Percentiles rank a stretch among this genome's conserved stretches.
Conservation (phyloP, 2,329 filamentous ascomycete species). For the Talaromyces sp. region DNA sequence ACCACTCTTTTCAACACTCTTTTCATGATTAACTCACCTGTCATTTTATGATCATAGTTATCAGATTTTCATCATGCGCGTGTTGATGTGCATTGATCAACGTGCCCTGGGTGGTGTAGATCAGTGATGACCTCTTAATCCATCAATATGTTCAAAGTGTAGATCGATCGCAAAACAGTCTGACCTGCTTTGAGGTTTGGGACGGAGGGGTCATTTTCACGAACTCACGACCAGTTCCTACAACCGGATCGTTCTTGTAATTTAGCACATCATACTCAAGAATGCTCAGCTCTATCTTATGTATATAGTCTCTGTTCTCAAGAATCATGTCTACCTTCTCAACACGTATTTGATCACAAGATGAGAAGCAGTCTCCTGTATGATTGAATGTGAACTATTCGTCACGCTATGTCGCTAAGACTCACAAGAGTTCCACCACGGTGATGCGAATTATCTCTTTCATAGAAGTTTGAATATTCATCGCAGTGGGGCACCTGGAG, state of each 20-base stretch:
- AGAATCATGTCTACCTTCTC: not conserved
- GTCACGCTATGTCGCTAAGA: not conserved
- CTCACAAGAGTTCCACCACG: not conserved
- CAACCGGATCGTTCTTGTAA: not conserved
- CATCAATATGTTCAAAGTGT: not conserved
- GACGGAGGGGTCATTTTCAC: not conserved
- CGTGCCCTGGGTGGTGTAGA: not conserved
- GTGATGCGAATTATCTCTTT: not conserved
- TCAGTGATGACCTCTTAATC: not conserved
- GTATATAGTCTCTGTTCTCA: not conserved
- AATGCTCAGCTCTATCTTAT: not conserved
- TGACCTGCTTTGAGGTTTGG: not conserved
- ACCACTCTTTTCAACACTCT: not conserved
- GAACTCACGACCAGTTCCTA: not conserved
- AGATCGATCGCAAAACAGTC: not conserved
- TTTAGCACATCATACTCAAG: not conserved
- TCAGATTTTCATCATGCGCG: not conserved
- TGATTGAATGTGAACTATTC: not conserved
- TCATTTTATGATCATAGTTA: not conserved
- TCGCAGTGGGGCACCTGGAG: not conserved
- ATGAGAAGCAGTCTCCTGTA: too few species aligned
- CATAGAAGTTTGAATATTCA: not conserved
- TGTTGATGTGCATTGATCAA: too few species aligned
- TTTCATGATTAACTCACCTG: not conserved
- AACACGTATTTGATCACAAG: too few species aligned